These are phyloP conservation scores for Phytophthora litchii DNA, from an alignment of 352 stramenopile species.

Conservation along the genomic window DNA sequence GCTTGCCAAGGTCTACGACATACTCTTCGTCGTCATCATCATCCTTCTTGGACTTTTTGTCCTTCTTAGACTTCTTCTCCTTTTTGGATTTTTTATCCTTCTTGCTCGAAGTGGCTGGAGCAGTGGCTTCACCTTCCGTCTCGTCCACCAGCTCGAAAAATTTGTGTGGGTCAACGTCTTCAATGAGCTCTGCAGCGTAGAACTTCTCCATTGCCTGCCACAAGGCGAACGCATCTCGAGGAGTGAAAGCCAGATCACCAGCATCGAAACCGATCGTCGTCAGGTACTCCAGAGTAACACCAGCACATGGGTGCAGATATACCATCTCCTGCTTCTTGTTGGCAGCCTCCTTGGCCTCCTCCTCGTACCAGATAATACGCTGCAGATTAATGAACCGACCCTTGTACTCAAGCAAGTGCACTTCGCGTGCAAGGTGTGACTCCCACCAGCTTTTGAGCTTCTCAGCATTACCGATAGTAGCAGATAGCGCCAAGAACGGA, in stretches of 20 bases:
- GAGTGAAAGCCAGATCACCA: conserved; percentile 94
- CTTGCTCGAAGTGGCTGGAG: conserved; percentile 43
- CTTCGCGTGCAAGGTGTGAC: conserved; percentile 81
- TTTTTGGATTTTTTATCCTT: conserved; percentile 58
- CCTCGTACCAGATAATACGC: conserved; percentile 93
- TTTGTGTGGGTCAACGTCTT: conserved; percentile 93
- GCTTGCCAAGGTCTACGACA: conserved; percentile 74
- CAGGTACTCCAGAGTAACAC: conserved; percentile 86
- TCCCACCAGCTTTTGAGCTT: conserved; percentile 96
- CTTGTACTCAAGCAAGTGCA: conserved; percentile 96
- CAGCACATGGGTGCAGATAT: conserved; percentile 79
- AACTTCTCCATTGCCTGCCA: conserved; percentile 91
- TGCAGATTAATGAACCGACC: conserved; percentile 99
- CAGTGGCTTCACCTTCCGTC: conserved; percentile 19
- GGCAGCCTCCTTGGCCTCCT: conserved; percentile 37
- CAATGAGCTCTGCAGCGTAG: conserved; percentile 78
- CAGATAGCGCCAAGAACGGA: conserved; percentile 97
- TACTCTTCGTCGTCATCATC: conserved; percentile 70
- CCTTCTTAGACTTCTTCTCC: conserved; percentile 72
- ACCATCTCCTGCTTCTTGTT: conserved; percentile 76
- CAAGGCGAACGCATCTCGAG: conserved; percentile 95
- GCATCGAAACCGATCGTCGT: conserved; percentile 83
- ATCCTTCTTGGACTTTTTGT: conserved; percentile 64
- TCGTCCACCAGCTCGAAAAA: conserved; percentile 90
- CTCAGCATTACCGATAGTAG: conserved; percentile 97